Evolutionary conservation across 176 grass and related monocot species (phyloP), one percentile per base, ranked within the genome.

Genomic region (Elaeis guineensis): DNA sequence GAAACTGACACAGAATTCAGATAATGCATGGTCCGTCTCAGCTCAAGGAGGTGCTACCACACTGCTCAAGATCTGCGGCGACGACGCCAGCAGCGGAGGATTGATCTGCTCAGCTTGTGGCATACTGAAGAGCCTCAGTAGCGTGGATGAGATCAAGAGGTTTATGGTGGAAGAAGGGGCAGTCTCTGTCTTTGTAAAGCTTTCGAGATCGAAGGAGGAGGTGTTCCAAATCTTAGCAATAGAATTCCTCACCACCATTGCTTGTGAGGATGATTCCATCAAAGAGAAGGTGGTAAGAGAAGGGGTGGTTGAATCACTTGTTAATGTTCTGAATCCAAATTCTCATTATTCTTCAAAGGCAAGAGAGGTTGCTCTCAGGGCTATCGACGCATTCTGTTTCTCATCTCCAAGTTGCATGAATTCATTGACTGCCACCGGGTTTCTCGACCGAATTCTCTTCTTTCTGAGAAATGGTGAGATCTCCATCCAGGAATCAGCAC

Each of bases 21-120:
- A 89, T 48, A 98, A 98, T 72, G 87, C 82, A 16, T 98, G 88
- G 85, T 86, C 94, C 3, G 85, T 98, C 18, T 83, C 83, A 14
- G 94, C 94, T 26, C 93, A 98, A 24, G 88, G 88, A 16, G 94
- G 94, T 56, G 84, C 93, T 50, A 65, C 76, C 15, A 61, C 77
- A 2, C 53, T 98, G 39, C 82, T 98, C 51, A 80, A 72, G 57
- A 73, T 72, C 20, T 98, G 82, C 64, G 4, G 72, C 17, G 81
- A 85, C 66, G 28, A 26, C 17, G 4, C 17, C 0, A 66, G 78
- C 72, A 26, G 30, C 49, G 51, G 54, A 8, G 88, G 86, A 39
- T 58, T 98, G 25, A 72, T 73, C 19, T 72, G 71, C 32, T 64
- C 78, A n/a, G 81, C 88, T 3, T 89, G 84, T 59, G 63, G 80